Evolutionary conservation across 805 yeast genomes (phyloP).

Genomic region (Grigorovia transvaalensis): DNA sequence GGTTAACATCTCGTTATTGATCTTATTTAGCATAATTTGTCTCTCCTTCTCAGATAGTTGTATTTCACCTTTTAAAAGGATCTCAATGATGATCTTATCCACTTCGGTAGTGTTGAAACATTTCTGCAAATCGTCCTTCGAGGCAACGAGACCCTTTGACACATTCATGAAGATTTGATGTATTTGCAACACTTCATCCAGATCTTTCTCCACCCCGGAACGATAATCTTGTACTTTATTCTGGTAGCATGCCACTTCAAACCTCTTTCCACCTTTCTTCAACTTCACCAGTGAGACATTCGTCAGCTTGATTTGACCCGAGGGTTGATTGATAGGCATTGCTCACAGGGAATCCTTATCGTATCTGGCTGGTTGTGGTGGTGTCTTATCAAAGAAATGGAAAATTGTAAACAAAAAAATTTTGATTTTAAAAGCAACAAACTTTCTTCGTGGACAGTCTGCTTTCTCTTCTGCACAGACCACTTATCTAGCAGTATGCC

Average conservation of each 20-base stretch:
- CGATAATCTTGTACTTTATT: slow-evolving; percentile 96
- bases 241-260: slow-evolving; percentile 93
- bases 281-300: slow-evolving; percentile 88
- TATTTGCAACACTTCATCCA: slow-evolving; percentile 92
- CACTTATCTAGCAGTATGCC: background rate
- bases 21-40: slow-evolving; percentile 58
- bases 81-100: slow-evolving; percentile 68
- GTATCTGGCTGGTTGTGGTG: too few relatives aligned
- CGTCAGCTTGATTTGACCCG: slow-evolving; percentile 78
- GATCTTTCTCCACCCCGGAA: slow-evolving; percentile 57
- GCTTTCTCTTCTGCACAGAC: background rate
- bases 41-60: slow-evolving; percentile 92
- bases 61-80: slow-evolving; percentile 82
- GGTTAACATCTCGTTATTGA: slow-evolving; percentile 72
- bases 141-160: slow-evolving; percentile 88
- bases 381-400: background rate
- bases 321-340: slow-evolving; percentile 75
- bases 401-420: background rate
- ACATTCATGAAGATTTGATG: slow-evolving; percentile 92
- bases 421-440: background rate
- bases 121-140: slow-evolving; percentile 66
- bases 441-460: too few relatives aligned
- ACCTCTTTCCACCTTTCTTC: slow-evolving; percentile 83
- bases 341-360: too few relatives aligned
- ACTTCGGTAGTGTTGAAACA: slow-evolving; percentile 69